Evolutionary conservation across 2,329 filamentous ascomycete genomes (phyloP).

Genomic region (Beauveria australis): DNA sequence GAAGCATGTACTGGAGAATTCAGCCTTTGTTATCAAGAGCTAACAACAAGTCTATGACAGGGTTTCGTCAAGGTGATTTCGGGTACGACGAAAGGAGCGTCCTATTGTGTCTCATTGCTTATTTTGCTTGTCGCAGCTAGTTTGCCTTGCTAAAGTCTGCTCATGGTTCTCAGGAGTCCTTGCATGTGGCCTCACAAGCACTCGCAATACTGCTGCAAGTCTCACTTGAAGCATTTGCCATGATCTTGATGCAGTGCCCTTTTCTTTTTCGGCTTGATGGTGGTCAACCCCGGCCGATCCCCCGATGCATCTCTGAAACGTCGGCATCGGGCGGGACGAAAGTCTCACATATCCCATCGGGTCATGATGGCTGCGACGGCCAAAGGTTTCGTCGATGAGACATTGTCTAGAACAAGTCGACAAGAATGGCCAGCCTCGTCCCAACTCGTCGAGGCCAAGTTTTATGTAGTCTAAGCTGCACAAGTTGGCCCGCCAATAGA

Average conservation of each 20-base stretch:
- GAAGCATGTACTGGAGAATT: too few relatives aligned
- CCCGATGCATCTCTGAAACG: too few relatives aligned
- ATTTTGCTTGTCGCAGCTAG: background rate
- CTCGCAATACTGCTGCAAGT: background rate
- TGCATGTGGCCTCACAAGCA: background rate
- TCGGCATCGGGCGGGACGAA: background rate
- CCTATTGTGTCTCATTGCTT: too few relatives aligned
- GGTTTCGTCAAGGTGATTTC: too few relatives aligned
- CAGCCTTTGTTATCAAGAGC: too few relatives aligned
- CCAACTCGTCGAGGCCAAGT: background rate
- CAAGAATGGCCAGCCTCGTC: background rate
- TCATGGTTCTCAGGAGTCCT: background rate
- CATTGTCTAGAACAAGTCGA: background rate
- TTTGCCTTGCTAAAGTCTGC: background rate
- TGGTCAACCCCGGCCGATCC: background rate
- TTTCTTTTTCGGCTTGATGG: background rate
- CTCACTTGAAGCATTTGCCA: background rate
- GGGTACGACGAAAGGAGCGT: too few relatives aligned
- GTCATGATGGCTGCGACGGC: background rate
- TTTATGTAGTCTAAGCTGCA: background rate
- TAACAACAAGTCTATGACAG: too few relatives aligned
- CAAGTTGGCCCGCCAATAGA: background rate
- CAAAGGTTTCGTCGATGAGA: background rate
- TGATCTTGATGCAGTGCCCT: background rate
- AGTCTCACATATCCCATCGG: background rate